Evolutionary conservation across 2,329 filamentous ascomycete genomes (phyloP), one percentile per base, ranked within the genome.

Genomic region (Fusarium pilosicola): DNA sequence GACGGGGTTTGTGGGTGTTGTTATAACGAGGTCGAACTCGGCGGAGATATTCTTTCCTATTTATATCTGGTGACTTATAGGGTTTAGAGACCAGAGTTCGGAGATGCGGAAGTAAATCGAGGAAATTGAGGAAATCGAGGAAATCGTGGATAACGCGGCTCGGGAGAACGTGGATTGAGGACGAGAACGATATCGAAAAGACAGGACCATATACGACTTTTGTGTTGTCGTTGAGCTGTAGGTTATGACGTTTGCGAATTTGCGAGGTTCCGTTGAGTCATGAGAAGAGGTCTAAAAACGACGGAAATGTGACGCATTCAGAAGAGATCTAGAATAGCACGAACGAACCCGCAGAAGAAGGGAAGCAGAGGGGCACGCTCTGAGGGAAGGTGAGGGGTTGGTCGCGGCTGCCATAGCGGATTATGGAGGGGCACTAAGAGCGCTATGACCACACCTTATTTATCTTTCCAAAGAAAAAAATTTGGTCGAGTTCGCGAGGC

Each of bases 371-470:
- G 72, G 72, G 64, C 57, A 54, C 24, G 51, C 51, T 22, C 46
- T 58, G 60, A 65, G 34, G 52, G 60, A 60, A 58, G 65, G 20
- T 63, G 68, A 74, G 62, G 72, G 64, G 71, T 58, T 74, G 64
- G 68, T 51, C 44, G 72, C 57, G 66, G 54, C 68, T 68, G 51
- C 59, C 34, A 68, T 39, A 32, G 71, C 62, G 55, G 79, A 75
- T 76, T 63, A 75, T 80, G 68, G 79, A 80, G 79, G 80, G 80
- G 78, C 78, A 77, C 63, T 58, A 68, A 28, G 32, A 44, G 48
- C 74, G 80, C 80, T 80, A 69, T 76, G 80, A 81, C 79, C 80
- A 80, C 75, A 79, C 70, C 79, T 81, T 82, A 80, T 30, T 66
- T 48, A 26, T 62, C 66, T 57, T 60, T 62, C 48, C 71, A 74